Evolutionary conservation across 305 asterid species (phyloP), one percentile per base, ranked within the genome.

Genomic region (Withania somnifera): DNA sequence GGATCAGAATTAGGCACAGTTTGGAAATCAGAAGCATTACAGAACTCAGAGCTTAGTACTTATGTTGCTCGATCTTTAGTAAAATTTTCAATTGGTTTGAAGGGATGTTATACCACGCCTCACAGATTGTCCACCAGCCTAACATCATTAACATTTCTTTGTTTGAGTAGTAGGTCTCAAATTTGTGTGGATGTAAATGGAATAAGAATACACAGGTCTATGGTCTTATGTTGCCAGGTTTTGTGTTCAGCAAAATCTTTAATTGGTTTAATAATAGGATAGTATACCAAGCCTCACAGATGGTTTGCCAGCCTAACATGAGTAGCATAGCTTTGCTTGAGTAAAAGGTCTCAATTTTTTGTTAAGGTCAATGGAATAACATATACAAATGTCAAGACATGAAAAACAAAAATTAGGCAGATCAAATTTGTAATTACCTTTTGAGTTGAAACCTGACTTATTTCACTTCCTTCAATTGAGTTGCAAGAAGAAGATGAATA

Each of bases 401-500:
- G 60, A 11, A 71, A 81, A n/a, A 40, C 77, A 79, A 52, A 38
- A 61, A 81, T 7, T 69, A 58, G 67, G 15, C 9, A 34, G 24
- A 56, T 38, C 40, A 73, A 58, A 28, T 10, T 71, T 76, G 32
- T 14, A 80, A 87, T 50, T 89, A 94, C 98, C 96, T 66, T 87
- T 87, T 87, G 81, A 68, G 83, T 79, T 45, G 92, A 88, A 82
- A 83, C 86, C 68, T 79, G 87, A 87, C 92, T 89, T 87, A 82
- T 60, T 71, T 88, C 91, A 85, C 91, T 89, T 85, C 87, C 96
- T 69, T 86, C 91, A 26, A 0, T 84, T 6, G 96, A 88, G 86
- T 84, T 34, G 47, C 84, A 93, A 14, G 94, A 91, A 68, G 85
- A 82, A 58, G 93, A 90, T 79, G 93, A 91, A 86, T 88, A n/a